Base-by-base conservation (phyloP, 805 yeast genomes). In the Saccharomycopsis fodiens region DNA sequence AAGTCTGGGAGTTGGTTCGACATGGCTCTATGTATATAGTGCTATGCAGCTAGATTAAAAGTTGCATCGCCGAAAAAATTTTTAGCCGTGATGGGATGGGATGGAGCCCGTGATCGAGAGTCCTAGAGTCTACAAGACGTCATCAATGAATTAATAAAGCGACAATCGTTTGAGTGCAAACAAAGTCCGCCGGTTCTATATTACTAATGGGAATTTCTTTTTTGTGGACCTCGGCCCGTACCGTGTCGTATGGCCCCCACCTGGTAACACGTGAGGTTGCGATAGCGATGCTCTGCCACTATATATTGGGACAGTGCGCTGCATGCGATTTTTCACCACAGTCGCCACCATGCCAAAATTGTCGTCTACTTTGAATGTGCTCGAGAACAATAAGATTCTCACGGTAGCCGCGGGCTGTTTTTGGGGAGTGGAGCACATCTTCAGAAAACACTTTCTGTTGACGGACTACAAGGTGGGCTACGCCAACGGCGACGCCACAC, bases 341-440 rank as follows among this genome's bases (percentile, higher is more conserved):
- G 15, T 32, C 15, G 20, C 36, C 17, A 32, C 17, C 17, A 32
- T 32, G 36, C 8, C 62, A 10, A 44, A 57, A 20, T 51, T 68
- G 23, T 69, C 74, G 2, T 66, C 67, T 41, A 58, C 65, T n/a
- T 57, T 70, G 25, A 64, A 63, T 45, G 65, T 54, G 51, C 67
- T 76, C n/a, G 59, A 70, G 3, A 68, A 73, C 3, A 70, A 76
- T 42, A 70, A 76, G 54, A 55, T 79, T 13, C 62, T 78, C 35
- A 81, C 88, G 0, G 61, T 78, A 7, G 82, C 79, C 4, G 82
- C 79, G 7, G 82, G 83, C 40, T 85, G 95, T 58, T 85, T 83
- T 66, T 85, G 95, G 95, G 94, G 94, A 16, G 87, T 83, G 12
- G 97, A 91, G 57, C 84, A 82, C 54, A 78, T 89, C 21, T 88